A percentile compares a stretch with the other conserved stretches of the same genome.
These are phyloP conservation scores for Fomitopsis pulvina DNA, from an alignment of 768 basidiomycete species.

Conservation along the genomic window DNA sequence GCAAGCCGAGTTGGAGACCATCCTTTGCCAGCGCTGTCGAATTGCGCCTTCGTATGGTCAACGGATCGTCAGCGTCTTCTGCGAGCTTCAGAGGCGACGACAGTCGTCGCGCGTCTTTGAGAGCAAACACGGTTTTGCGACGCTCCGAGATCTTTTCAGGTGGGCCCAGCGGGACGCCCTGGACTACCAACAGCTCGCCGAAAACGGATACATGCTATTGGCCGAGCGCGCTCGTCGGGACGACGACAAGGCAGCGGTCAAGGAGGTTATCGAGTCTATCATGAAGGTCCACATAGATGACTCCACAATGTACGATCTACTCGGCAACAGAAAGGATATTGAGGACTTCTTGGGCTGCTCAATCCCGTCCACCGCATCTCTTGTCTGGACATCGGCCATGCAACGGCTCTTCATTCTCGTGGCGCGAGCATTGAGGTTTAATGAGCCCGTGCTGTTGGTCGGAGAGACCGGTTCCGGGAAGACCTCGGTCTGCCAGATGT, in stretches of 20 bases:
- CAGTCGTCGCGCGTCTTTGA: slow-evolving; percentile 93
- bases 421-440: slow-evolving; percentile 77
- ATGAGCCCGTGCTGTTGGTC: slow-evolving; percentile 92
- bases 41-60: slow-evolving; percentile 94
- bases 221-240: slow-evolving; percentile 81
- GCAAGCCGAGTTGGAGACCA: slow-evolving; percentile 86
- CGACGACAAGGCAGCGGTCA: slow-evolving; percentile 86
- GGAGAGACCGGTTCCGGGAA: slow-evolving; percentile 98
- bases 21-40: slow-evolving; percentile 85
- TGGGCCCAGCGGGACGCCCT: slow-evolving; percentile 92
- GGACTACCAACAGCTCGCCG: slow-evolving; percentile 87
- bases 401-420: slow-evolving; percentile 82
- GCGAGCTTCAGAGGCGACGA: slow-evolving; percentile 85
- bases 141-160: slow-evolving; percentile 92
- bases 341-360: slow-evolving; percentile 48
- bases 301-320: slow-evolving; percentile 55
- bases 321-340: slow-evolving; percentile 34
- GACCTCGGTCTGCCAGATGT: slow-evolving; percentile 92
- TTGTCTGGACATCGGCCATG: slow-evolving; percentile 94
- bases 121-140: slow-evolving; percentile 95
- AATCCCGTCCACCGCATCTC: slow-evolving; percentile 36
- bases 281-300: slow-evolving; percentile 87
- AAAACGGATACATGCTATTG: slow-evolving; percentile 96
- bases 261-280: slow-evolving; percentile 84
- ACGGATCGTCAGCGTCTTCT: slow-evolving; percentile 87